These are phyloP conservation scores for Kuraishia floccosa DNA, from an alignment of 805 yeast species.

Conservation along the genomic window DNA sequence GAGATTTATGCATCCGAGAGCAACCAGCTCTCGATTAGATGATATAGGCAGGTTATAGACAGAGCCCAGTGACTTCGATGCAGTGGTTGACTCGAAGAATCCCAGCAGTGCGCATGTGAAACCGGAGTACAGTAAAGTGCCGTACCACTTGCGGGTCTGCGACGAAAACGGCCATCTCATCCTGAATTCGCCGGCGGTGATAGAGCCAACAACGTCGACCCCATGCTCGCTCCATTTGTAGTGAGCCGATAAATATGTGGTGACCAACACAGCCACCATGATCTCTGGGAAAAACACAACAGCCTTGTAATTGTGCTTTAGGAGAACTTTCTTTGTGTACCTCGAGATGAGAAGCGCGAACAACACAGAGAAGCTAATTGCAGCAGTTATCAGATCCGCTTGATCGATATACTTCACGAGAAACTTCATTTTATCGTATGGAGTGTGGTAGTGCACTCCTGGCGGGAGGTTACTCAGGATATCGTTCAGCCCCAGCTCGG, in stretches of 20 bases:
- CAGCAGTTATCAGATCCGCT: slow-evolving; percentile 47
- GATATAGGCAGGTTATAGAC: slow-evolving; percentile 64
- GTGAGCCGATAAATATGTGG: slow-evolving; percentile 39
- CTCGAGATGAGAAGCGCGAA: slow-evolving; percentile 28
- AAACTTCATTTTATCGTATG: slow-evolving; percentile 57
- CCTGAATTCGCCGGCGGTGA: slow-evolving; percentile 38
- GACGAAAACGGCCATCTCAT: slow-evolving; percentile 48
- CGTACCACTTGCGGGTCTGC: slow-evolving; percentile 32
- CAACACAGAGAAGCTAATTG: slow-evolving; percentile 47
- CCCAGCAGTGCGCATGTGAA: slow-evolving; percentile 79
- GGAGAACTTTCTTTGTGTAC: slow-evolving; percentile 24
- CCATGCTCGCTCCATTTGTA: slow-evolving; percentile 41
- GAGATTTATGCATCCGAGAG: slow-evolving; percentile 70
- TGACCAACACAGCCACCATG: slow-evolving; percentile 53
- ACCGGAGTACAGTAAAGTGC: slow-evolving; percentile 52
- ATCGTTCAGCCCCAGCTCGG: slow-evolving; percentile 56
- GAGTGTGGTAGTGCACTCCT: slow-evolving; percentile 49
- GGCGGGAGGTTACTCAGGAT: slow-evolving; percentile 31
- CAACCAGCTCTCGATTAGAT: slow-evolving; percentile 83
- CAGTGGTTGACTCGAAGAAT: slow-evolving; percentile 88
- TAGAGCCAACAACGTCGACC: slow-evolving; percentile 60
- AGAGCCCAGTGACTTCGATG: slow-evolving; percentile 77
- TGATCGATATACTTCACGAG: slow-evolving; percentile 34
- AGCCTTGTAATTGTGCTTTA: slow-evolving; percentile 19
- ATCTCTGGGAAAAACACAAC: slow-evolving; percentile 76